Evolutionary conservation across 2,329 filamentous ascomycete species (phyloP).

Genomic region (Leptoxyphium fumago): DNA sequence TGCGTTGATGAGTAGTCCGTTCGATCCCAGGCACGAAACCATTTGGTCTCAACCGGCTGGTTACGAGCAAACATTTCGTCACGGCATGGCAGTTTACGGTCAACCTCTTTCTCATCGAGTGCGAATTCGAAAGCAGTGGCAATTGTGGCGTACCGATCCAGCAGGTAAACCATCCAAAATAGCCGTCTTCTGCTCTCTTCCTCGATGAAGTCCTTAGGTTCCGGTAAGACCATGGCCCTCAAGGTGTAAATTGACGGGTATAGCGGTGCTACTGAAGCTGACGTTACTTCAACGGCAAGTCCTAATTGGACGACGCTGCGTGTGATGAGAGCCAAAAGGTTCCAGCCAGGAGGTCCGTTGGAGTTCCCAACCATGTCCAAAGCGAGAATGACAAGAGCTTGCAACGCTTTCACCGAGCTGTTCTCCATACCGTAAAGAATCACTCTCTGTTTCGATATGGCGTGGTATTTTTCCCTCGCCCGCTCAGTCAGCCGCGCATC

Average conservation of each 20-base stretch:
- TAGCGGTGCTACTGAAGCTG: conserved; percentile 60
- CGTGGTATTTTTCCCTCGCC: conserved; percentile 59
- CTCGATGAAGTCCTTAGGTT: conserved; percentile 73
- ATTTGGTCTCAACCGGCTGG: conserved; percentile 67
- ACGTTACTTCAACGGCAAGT: conserved; percentile 68
- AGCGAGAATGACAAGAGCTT: conserved; percentile 75
- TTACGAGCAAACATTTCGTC: conserved; percentile 79
- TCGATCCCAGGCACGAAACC: conserved; percentile 45
- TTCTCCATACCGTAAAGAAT: conserved; percentile 79
- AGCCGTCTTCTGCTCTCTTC: conserved; percentile 72
- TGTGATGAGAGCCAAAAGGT: conserved; percentile 76
- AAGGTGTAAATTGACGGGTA: conserved; percentile 82
- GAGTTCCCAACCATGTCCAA: conserved; percentile 73
- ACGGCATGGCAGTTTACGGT: conserved; percentile 71
- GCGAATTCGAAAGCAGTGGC: conserved; percentile 88
- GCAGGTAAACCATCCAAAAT: conserved; percentile 88
- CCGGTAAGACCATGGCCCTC: conserved; percentile 68
- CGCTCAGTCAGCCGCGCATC: conserved; percentile 62
- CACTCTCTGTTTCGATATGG: conserved; percentile 71
- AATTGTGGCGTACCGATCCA: conserved; percentile 82
- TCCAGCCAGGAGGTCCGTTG: conserved; percentile 86
- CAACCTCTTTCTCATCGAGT: conserved; percentile 76
- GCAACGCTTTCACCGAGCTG: conserved; percentile 73
- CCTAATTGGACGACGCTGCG: conserved; percentile 80
- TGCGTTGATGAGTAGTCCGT: conserved; percentile 37